Base-by-base conservation (phyloP, 768 basidiomycete species). In the Rhodocollybia butyracea region DNA sequence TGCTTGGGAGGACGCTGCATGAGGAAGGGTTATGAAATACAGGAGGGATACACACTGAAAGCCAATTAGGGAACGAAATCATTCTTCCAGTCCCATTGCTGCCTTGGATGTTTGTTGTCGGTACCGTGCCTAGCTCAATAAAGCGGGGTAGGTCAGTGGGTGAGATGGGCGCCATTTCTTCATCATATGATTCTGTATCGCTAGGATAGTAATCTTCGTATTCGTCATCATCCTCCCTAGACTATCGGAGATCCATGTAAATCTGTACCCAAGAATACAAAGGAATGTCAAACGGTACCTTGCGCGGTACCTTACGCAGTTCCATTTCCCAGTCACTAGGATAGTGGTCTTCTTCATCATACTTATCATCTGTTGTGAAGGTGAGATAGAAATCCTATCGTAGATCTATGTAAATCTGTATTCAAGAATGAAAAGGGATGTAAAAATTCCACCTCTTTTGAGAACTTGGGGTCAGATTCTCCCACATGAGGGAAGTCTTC, bases 401-500 rank as follows among this genome's bases (percentile, higher is more conserved):
- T 11, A 11, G 8, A 53, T 24, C 3, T 13, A 50, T 5, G 13
- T 26, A n/a, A 30, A 46, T n/a, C n/a, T n/a, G n/a, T n/a, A n/a
- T n/a, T n/a, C 30, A 1, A n/a, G 45, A 7, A 47, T 29, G 13
- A 3, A 12, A 10, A 19, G 26, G 39, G 22, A 36, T 13, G 38
- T 32, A 19, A n/a, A 1, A 10, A 39, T n/a, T 4, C 12, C n/a
- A 51, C 36, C 26, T 51, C 34, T 38, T 51, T 21, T 22, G 10
- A 8, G 27, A 13, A 51, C 3, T 27, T 24, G 10, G 40, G 88
- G 70, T 27, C 36, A 22, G 40, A 88, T 70, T 88, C 19, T 89
- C 87, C 76, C 85, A 85, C 77, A 81, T 81, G 11, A 66, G 89
- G 88, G 56, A 79, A 84, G 60, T 71, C 69, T 2, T 77, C 75